Evolutionary conservation across 2,329 filamentous ascomycete genomes (phyloP).

Genomic region (Xylaria sp.): DNA sequence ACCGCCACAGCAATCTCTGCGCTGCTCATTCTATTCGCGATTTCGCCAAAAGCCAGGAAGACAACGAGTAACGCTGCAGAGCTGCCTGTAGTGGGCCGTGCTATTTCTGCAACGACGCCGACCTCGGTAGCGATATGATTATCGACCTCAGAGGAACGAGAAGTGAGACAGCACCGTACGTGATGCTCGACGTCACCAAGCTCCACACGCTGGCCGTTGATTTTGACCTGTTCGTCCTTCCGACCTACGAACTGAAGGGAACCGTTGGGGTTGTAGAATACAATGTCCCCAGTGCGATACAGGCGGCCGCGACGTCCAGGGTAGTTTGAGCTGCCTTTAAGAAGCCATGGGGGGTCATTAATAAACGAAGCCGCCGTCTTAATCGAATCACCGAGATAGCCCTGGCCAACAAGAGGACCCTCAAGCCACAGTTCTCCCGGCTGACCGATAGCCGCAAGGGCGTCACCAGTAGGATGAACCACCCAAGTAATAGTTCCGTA

Average conservation of each 20-base stretch:
- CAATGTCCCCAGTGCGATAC: constrained; percentile 9
- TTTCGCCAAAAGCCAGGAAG: not conserved
- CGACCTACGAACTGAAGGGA: constrained; percentile 3
- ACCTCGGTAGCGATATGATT: constrained; percentile 8
- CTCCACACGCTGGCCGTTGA: constrained; percentile 1
- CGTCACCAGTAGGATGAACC: constrained; percentile 7
- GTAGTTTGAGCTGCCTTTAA: not conserved
- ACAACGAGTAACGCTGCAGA: not conserved
- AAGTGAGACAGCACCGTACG: constrained; percentile 9
- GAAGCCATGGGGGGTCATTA: constrained; percentile 1
- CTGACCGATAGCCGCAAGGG: not conserved
- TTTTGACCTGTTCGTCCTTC: constrained; percentile 7
- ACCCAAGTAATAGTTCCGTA: constrained; percentile 10
- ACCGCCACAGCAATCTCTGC: constrained; percentile 8
- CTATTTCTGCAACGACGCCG: constrained; percentile 3
- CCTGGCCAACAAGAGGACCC: constrained; percentile 1
- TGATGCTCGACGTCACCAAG: constrained; percentile 11
- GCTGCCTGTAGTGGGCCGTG: not conserved
- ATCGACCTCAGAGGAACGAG: constrained; percentile 6
- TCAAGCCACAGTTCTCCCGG: constrained; percentile 7
- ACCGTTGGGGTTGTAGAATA: not conserved
- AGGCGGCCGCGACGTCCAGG: not conserved
- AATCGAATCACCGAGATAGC: not conserved
- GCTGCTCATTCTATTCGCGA: constrained; percentile 5
- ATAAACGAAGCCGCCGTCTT: constrained; percentile 8